These are phyloP conservation scores for Didymella pomorum DNA, from an alignment of 2,329 filamentous ascomycete genomes.

Conservation along the genomic window DNA sequence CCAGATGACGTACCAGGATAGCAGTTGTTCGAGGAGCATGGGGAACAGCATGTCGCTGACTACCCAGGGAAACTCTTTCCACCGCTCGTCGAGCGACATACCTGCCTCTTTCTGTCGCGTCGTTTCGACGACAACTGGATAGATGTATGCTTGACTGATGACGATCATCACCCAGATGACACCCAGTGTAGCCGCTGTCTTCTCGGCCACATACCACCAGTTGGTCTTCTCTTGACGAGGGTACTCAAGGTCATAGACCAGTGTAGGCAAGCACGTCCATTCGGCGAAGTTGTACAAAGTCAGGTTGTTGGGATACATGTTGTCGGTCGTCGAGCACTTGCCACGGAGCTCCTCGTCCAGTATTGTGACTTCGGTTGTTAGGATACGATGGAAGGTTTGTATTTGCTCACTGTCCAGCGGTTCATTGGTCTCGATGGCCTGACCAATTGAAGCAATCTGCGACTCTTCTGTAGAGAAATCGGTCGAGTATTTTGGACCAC, in stretches of 20 bases:
- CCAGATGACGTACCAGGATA: slow-evolving; percentile 85
- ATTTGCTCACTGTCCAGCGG: slow-evolving; percentile 70
- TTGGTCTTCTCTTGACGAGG: slow-evolving; percentile 74
- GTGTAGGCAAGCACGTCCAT: slow-evolving; percentile 76
- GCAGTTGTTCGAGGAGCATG: slow-evolving; percentile 79
- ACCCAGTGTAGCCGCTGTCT: slow-evolving; percentile 73
- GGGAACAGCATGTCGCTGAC: slow-evolving; percentile 79
- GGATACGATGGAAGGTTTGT: slow-evolving; percentile 68
- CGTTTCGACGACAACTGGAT: slow-evolving; percentile 74
- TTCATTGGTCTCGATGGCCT: slow-evolving; percentile 67
- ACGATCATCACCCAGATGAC: slow-evolving; percentile 81
- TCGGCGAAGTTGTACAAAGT: slow-evolving; percentile 71
- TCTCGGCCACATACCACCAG: slow-evolving; percentile 79
- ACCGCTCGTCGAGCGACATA: slow-evolving; percentile 66
- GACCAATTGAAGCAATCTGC: slow-evolving; percentile 68
- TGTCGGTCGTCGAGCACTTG: slow-evolving; percentile 60
- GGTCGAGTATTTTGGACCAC: slow-evolving; percentile 52
- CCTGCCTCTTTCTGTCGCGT: slow-evolving; percentile 72
- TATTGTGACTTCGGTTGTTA: slow-evolving; percentile 71
- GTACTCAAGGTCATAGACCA: slow-evolving; percentile 82
- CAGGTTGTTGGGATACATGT: slow-evolving; percentile 74
- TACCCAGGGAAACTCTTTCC: slow-evolving; percentile 76
- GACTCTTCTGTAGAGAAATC: slow-evolving; percentile 58
- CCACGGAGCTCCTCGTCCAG: slow-evolving; percentile 71
- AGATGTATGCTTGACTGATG: slow-evolving; percentile 78